A percentile compares a stretch with the other conserved stretches of the same genome.
Evolutionary conservation across 768 basidiomycete species (phyloP).

Genomic region (Dictyophora rubrovolvata): DNA sequence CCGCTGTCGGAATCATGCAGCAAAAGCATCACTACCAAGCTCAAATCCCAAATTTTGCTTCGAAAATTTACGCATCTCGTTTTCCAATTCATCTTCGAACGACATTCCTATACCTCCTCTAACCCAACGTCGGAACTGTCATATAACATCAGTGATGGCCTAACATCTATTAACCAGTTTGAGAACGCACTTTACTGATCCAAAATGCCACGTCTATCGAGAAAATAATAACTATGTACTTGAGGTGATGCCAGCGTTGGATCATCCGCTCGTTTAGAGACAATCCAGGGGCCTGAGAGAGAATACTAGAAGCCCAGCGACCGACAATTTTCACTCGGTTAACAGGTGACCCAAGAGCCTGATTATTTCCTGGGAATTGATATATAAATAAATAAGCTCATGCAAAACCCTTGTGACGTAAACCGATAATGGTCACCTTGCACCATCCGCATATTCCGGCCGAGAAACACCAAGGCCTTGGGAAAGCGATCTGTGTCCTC

Average conservation of each 20-base stretch:
- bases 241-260: slow-evolving; percentile 48
- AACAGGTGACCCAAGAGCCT: slow-evolving; percentile 74
- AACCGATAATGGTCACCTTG: slow-evolving; percentile 28
- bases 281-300: slow-evolving; percentile 33
- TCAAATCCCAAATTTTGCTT: slow-evolving; percentile 73
- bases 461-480: slow-evolving; percentile 63
- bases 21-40: slow-evolving; percentile 46
- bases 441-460: slow-evolving; percentile 67
- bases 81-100: slow-evolving; percentile 80
- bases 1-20: too few species aligned
- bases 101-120: slow-evolving; percentile 29
- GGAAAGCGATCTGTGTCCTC: slow-evolving; percentile 70
- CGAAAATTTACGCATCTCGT: slow-evolving; percentile 63
- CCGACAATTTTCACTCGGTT: slow-evolving; percentile 88
- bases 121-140: slow-evolving; percentile 31
- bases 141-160: background rate
- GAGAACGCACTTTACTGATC: slow-evolving; percentile 34
- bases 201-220: slow-evolving; percentile 67
- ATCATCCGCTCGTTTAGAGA: slow-evolving; percentile 30
- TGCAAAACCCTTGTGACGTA: slow-evolving; percentile 18
- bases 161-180: background rate
- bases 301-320: slow-evolving; percentile 65
- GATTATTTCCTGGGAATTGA: slow-evolving; percentile 59
- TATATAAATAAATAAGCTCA: too few species aligned
- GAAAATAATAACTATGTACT: slow-evolving; percentile 58